Conservation (phyloP, 306 rosid species). For the Elaeagnus macrophylla region DNA sequence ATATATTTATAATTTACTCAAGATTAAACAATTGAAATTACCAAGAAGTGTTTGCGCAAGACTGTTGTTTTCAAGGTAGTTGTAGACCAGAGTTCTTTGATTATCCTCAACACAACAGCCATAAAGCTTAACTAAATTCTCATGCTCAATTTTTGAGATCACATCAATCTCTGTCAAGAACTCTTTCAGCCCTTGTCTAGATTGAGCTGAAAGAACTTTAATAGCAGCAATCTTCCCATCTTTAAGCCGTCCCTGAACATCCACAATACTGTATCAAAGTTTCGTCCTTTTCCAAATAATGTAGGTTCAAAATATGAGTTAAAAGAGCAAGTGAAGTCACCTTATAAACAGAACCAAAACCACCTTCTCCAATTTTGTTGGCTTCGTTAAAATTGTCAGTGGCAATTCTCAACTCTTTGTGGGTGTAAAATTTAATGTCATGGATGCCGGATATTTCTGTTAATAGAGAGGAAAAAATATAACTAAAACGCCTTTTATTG, state of each 20-base stretch:
- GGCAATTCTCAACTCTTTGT: conserved; percentile 61
- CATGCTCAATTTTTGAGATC: conserved; percentile 78
- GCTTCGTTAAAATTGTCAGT: conserved; percentile 59
- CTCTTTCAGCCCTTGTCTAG: conserved; percentile 84
- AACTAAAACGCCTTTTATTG: conserved; percentile 12
- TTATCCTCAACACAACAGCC: conserved; percentile 79
- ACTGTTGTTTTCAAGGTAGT: conserved; percentile 90
- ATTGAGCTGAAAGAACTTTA: conserved; percentile 86
- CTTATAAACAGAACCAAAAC: conserved; percentile 94
- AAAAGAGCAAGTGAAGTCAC: conserved; percentile 28
- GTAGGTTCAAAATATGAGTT: conserved; percentile 5
- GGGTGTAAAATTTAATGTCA: conserved; percentile 47
- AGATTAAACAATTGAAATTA: conserved; percentile 22
- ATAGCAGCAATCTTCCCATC: conserved; percentile 81
- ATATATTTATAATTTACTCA: neutral
- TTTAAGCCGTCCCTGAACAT: conserved; percentile 72
- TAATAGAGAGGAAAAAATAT: conserved; percentile 4
- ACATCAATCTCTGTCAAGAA: conserved; percentile 90
- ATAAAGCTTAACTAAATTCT: conserved; percentile 78
- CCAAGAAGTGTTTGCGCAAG: conserved; percentile 79
- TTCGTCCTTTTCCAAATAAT: conserved; percentile 16
- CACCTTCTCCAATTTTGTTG: conserved; percentile 96
- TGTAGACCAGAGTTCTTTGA: conserved; percentile 80
- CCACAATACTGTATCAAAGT: conserved; percentile 12
- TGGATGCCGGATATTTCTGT: conserved; percentile 58